phyloP scores from a whole-genome alignment of 2,329 filamentous ascomycete species.

The Colletotrichum salicis region DNA sequence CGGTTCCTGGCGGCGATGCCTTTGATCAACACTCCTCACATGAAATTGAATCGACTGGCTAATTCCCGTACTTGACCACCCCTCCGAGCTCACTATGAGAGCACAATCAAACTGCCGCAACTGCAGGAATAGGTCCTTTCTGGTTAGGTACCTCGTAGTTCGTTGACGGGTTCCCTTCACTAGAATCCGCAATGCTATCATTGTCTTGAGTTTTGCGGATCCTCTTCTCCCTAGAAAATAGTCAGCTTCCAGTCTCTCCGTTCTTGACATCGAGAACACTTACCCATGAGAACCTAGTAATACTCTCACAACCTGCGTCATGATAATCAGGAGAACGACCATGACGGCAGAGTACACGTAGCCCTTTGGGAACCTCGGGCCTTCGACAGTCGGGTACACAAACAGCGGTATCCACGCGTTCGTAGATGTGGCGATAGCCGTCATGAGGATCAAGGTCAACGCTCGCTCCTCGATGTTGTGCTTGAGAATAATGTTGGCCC shows the following conservation, averaged over 20 bases:
- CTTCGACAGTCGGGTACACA: slow-evolving; percentile 58
- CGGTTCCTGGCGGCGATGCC: too few species aligned
- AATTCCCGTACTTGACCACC: too few species aligned
- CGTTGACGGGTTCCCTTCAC: background rate
- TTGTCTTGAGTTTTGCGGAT: background rate
- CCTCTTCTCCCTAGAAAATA: background rate
- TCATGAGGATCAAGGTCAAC: slow-evolving; percentile 62
- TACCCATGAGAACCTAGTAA: slow-evolving; percentile 30
- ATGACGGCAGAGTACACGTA: slow-evolving; percentile 50
- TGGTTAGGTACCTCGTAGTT: background rate
- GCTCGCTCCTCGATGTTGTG: slow-evolving; percentile 58
- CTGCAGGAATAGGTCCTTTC: background rate
- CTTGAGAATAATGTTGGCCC: slow-evolving; percentile 62
- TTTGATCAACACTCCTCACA: too few species aligned
- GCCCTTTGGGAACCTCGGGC: slow-evolving; percentile 54
- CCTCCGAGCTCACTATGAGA: too few species aligned
- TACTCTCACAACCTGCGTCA: slow-evolving; percentile 39
- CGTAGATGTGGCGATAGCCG: slow-evolving; percentile 63
- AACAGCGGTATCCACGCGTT: slow-evolving; percentile 66
- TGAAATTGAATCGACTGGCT: too few species aligned
- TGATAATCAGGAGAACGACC: slow-evolving; percentile 44
- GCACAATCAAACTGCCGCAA: background rate
- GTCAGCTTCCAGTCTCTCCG: background rate
- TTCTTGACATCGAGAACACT: too few species aligned
- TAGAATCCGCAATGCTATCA: background rate